A percentile compares a stretch with the other conserved stretches of the same genome.
Evolutionary conservation across 129 eudicot species (phyloP).

Genomic region (Saussurea involucrata): DNA sequence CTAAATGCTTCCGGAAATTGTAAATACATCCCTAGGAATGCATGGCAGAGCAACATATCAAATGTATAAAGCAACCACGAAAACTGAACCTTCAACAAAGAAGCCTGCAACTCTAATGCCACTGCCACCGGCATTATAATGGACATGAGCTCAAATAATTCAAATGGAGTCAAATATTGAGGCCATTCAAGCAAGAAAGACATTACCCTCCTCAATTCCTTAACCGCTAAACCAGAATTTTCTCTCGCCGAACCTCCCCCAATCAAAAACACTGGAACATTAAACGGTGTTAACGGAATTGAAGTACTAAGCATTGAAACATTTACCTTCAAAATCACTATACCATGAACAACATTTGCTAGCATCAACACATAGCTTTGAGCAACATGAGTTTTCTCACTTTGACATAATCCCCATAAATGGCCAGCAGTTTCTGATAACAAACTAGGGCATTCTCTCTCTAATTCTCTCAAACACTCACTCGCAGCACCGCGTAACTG

Average conservation of each 20-base stretch:
- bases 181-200: slow-evolving; percentile 87
- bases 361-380: slow-evolving; percentile 72
- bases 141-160: slow-evolving; percentile 70
- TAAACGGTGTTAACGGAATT: slow-evolving; percentile 71
- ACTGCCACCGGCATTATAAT: slow-evolving; percentile 62
- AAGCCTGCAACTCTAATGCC: slow-evolving; percentile 76
- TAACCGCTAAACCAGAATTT: slow-evolving; percentile 37
- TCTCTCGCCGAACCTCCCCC: slow-evolving; percentile 41
- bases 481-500: slow-evolving; percentile 64
- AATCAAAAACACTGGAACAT: slow-evolving; percentile 48
- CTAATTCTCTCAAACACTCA: slow-evolving; percentile 84
- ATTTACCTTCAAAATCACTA: slow-evolving; percentile 38
- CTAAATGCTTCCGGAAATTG: slow-evolving; percentile 62
- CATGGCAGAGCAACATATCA: slow-evolving; percentile 76
- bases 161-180: slow-evolving; percentile 60
- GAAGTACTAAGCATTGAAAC: slow-evolving; percentile 46
- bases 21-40: slow-evolving; percentile 55
- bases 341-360: slow-evolving; percentile 45
- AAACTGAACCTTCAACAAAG: slow-evolving; percentile 84
- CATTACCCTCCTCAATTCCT: slow-evolving; percentile 81
- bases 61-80: slow-evolving; percentile 63
- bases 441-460: slow-evolving; percentile 65
- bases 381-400: slow-evolving; percentile 76
- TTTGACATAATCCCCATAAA: slow-evolving; percentile 77
- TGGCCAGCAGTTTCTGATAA: slow-evolving; percentile 56